Conservation (phyloP, 176 grass and related monocot genomes). For the Carex littledalei region DNA sequence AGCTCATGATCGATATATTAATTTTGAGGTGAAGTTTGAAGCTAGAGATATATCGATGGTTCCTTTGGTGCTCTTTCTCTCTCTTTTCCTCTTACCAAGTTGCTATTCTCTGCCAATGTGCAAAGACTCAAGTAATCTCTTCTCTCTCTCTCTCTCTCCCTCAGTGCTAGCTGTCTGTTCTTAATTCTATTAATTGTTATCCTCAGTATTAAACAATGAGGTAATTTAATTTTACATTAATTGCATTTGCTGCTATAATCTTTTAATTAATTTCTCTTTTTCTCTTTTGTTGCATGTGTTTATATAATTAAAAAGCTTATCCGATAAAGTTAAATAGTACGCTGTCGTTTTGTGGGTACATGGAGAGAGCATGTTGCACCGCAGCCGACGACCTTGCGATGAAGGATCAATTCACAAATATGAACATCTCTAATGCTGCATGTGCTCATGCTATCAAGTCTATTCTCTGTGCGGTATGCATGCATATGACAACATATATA, state of each 20-base stretch:
- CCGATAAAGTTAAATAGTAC: conserved; percentile 39
- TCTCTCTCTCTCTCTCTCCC: not conserved
- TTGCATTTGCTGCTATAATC: not conserved
- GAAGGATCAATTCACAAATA: conserved; percentile 39
- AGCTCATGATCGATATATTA: not conserved
- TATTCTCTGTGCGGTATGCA: conserved; percentile 56
- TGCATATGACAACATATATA: too few species aligned
- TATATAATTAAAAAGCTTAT: conserved; percentile 37
- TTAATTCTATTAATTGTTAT: too few species aligned
- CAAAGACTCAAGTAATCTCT: conserved; percentile 44
- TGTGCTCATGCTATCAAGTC: conserved; percentile 64
- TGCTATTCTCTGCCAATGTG: conserved; percentile 41
- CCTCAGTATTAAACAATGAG: too few species aligned
- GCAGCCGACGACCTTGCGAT: conserved; percentile 42
- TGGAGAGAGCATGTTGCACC: conserved; percentile 51
- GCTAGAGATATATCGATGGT: not conserved
- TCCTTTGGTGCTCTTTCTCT: conserved; percentile 14
- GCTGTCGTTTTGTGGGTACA: conserved; percentile 45
- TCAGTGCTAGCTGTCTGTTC: too few species aligned
- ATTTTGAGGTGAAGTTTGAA: not conserved
- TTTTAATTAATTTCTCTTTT: not conserved
- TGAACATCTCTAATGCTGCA: conserved; percentile 47
- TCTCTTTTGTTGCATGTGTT: not conserved
- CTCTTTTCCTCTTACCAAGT: conserved; percentile 12
- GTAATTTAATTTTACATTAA: not conserved